phyloP scores from a whole-genome alignment of 768 basidiomycete genomes.

The Hydnum rufescens region DNA sequence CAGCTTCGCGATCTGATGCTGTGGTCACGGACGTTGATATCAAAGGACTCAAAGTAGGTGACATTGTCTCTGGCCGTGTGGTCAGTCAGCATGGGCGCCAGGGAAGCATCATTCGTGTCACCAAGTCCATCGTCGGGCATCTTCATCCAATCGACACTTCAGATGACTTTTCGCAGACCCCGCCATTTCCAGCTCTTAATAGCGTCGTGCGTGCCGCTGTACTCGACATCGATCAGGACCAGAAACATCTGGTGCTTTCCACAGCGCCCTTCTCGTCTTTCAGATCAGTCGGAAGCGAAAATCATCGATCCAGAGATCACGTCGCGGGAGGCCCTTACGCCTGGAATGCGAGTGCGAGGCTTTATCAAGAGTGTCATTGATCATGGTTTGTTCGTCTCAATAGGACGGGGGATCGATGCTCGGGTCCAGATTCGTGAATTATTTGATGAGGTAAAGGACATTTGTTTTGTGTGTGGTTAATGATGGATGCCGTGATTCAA shows the following conservation, averaged over 20 bases:
- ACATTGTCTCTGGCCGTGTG: slow-evolving; percentile 64
- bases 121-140: slow-evolving; percentile 47
- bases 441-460: slow-evolving; percentile 51
- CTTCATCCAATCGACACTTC: slow-evolving; percentile 64
- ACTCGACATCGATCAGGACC: slow-evolving; percentile 42
- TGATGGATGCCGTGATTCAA: neutral
- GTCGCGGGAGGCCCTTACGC: slow-evolving; percentile 38
- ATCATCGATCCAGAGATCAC: slow-evolving; percentile 52
- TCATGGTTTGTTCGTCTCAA: slow-evolving; percentile 72
- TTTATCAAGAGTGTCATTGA: slow-evolving; percentile 77
- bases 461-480: neutral
- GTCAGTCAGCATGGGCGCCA: slow-evolving; percentile 40
- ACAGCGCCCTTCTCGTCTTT: slow-evolving; percentile 53
- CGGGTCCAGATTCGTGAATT: slow-evolving; percentile 86
- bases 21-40: slow-evolving; percentile 26
- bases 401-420: slow-evolving; percentile 71
- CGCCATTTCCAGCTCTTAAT: neutral
- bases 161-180: slow-evolving; percentile 47
- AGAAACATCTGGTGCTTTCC: slow-evolving; percentile 57
- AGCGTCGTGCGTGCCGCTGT: slow-evolving; percentile 22
- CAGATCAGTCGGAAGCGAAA: slow-evolving; percentile 27
- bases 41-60: slow-evolving; percentile 48
- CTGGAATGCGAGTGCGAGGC: slow-evolving; percentile 62
- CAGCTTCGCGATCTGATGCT: slow-evolving; percentile 27
- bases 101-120: slow-evolving; percentile 62